Conservation (phyloP, 192 early-diverging fungal genomes). For the Paraglomus brasilianum region DNA sequence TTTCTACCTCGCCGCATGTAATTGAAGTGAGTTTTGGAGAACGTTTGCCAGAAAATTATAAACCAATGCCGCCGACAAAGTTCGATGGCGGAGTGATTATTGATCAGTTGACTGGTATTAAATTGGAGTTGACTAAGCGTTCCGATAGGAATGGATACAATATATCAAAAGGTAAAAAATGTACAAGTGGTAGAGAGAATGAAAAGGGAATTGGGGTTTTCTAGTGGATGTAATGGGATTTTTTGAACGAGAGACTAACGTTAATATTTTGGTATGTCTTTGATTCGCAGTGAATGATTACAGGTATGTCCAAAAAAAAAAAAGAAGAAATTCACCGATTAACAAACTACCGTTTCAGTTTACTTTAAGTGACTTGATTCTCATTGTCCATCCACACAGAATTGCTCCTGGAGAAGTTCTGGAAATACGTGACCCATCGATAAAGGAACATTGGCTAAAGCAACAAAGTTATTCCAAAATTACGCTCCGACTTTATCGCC, state of each 20-base stretch:
- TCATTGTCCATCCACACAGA: slow-evolving; percentile 19
- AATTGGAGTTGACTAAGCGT: slow-evolving; percentile 36
- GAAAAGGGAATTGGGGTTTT: background rate
- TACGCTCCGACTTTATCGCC: background rate
- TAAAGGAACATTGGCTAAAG: slow-evolving; percentile 26
- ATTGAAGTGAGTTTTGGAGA: slow-evolving; percentile 40
- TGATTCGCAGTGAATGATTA: slow-evolving; percentile 11
- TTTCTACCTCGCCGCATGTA: slow-evolving; percentile 30
- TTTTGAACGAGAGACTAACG: background rate
- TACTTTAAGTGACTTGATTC: slow-evolving; percentile 1
- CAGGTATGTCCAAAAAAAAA: slow-evolving; percentile 15
- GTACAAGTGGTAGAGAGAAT: background rate
- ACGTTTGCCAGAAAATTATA: slow-evolving; percentile 9
- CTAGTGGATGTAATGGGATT: background rate
- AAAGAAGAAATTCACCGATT: background rate
- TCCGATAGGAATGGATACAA: slow-evolving; percentile 30
- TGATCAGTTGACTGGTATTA: slow-evolving; percentile 37
- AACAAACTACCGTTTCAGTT: background rate
- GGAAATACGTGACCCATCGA: slow-evolving; percentile 26
- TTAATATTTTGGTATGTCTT: background rate
- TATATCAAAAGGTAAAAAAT: slow-evolving; percentile 44
- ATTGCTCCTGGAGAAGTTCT: slow-evolving; percentile 31
- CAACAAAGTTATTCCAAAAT: slow-evolving; percentile 23
- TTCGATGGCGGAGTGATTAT: slow-evolving; percentile 38
- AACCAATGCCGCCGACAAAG: slow-evolving; percentile 29